Evolutionary conservation across 2,329 filamentous ascomycete genomes (phyloP), one percentile per base, ranked within the genome.

Genomic region (Elsinoe perseae): DNA sequence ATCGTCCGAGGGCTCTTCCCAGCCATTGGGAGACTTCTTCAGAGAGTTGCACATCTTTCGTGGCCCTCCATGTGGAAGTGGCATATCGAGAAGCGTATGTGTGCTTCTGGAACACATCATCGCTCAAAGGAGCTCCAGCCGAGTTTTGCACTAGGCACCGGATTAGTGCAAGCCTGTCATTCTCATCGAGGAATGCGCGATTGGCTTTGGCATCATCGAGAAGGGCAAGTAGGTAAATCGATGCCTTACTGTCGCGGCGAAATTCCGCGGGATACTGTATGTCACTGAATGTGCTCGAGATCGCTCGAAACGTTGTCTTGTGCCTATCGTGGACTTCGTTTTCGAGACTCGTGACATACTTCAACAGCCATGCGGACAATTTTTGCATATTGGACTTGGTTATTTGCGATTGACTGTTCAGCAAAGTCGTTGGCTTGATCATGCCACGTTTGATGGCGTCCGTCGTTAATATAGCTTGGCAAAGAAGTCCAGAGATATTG

Each of bases 21-120:
- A 88, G 87, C 95, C 95, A 98, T 1, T 87, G 74, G 0, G 89
- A 74, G 67, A 93, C 96, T 14, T 82, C 79, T 23, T 80, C 40
- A 10, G 46, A 34, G 3, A 50, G 10, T 3, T 18, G n/a, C 5
- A 56, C 21, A 4, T 23, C 10, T n/a, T 57, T 53, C 6, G 56
- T 53, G 3, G 56, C 50, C 12, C 28, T 84, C 84, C 86, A 93
- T 0, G 96, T 77, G 16, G 83, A 80, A 10, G 83, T 74, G 1
- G 83, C 81, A 65, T 85, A 82, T 1, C 42, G 43, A n/a, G 53
- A 25, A 6, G 38, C 42, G n/a, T 16, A 7, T 72, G 57, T n/a
- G 5, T 53, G 40, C 9, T 46, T 52, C 48, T 58, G 54, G 8
- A 63, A 14, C 2, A 63, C 54, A 36, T 64, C 64, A 65, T 20